Evolutionary conservation across 75 land plant genomes (phyloP).

Genomic region (Cryptomeria japonica): DNA sequence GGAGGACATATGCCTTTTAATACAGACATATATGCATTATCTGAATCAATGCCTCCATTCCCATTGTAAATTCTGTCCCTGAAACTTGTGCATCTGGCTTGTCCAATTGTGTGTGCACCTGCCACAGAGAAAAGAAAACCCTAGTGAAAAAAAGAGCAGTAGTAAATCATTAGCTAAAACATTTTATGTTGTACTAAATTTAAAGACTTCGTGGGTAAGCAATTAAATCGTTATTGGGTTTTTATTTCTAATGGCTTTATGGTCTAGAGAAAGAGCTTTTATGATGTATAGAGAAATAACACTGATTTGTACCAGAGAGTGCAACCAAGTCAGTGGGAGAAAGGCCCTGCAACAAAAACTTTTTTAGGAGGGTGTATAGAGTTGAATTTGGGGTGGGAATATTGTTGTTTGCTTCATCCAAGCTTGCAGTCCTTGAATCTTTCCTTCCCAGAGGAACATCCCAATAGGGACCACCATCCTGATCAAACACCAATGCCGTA

Average conservation of each 20-base stretch:
- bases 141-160: too few species aligned
- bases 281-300: too few species aligned
- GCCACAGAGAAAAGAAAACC: not conserved
- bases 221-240: too few species aligned
- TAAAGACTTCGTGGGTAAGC: too few species aligned
- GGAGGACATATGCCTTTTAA: conserved; percentile 57
- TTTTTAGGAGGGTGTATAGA: conserved; percentile 20
- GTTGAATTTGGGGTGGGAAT: conserved; percentile 46
- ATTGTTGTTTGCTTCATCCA: conserved; percentile 40
- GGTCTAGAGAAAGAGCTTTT: too few species aligned
- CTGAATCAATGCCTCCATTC: conserved; percentile 22
- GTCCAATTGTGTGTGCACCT: conserved; percentile 90
- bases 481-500: too few species aligned
- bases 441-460: conserved; percentile 70
- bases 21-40: conserved; percentile 19
- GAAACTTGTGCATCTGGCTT: conserved; percentile 67
- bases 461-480: conserved; percentile 82
- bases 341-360: conserved; percentile 53
- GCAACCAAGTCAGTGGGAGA: conserved; percentile 68
- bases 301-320: conserved; percentile 41
- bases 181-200: too few species aligned
- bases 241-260: too few species aligned
- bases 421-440: conserved; percentile 20
- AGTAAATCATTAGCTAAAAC: too few species aligned
- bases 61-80: conserved; percentile 48